Conservation (phyloP, 768 basidiomycete species). For the Auricularia cornea region DNA sequence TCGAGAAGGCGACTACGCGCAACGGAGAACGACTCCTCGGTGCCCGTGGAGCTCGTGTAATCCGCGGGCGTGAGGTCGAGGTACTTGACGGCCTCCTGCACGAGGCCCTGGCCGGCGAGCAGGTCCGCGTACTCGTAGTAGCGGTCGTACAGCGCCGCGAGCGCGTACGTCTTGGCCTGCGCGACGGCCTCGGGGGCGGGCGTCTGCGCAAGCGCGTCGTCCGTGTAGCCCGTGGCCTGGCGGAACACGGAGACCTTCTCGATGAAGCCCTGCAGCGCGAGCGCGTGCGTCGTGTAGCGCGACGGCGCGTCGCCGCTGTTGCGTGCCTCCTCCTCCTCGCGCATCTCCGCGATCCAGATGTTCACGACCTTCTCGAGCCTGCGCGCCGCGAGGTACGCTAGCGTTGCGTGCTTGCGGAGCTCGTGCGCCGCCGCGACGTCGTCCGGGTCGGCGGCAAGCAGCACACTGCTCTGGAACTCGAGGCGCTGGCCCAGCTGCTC, state of each 20-base stretch:
- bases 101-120: slow-evolving; percentile 81
- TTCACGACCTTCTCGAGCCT: slow-evolving; percentile 78
- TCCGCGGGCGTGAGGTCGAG: slow-evolving; percentile 69
- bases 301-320: slow-evolving; percentile 23
- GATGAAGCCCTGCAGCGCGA: slow-evolving; percentile 85
- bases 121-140: slow-evolving; percentile 96
- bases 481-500: slow-evolving; percentile 89
- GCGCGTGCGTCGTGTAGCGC: slow-evolving; percentile 70
- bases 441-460: slow-evolving; percentile 40
- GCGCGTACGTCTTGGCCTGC: slow-evolving; percentile 61
- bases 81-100: slow-evolving; percentile 73
- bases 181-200: slow-evolving; percentile 32
- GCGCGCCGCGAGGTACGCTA: slow-evolving; percentile 90
- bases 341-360: slow-evolving; percentile 88
- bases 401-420: slow-evolving; percentile 77
- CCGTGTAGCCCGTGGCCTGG: slow-evolving; percentile 70
- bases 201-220: slow-evolving; percentile 50
- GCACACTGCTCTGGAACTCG: slow-evolving; percentile 70
- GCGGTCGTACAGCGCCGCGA: slow-evolving; percentile 79
- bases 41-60: slow-evolving; percentile 56
- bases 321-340: slow-evolving; percentile 66
- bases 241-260: slow-evolving; percentile 97
- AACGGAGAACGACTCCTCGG: slow-evolving; percentile 30
- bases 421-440: slow-evolving; percentile 35
- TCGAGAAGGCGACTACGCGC: slow-evolving; percentile 40